Evolutionary conservation across 1,139 yeast species (phyloP).

Genomic region (Kodamaea suecica): DNA sequence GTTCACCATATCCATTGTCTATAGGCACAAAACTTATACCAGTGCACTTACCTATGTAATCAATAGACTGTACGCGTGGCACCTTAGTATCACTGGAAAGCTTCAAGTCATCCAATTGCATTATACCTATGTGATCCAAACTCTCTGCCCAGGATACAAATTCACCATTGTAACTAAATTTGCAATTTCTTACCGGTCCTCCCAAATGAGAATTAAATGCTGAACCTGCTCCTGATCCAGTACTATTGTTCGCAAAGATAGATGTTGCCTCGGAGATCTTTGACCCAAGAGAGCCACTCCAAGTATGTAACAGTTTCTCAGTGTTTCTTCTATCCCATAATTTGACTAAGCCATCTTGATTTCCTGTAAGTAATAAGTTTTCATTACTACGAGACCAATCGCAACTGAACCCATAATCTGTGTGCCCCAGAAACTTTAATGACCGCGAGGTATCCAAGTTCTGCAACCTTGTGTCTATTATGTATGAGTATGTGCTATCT

Average conservation of each 20-base stretch:
- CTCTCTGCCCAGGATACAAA: constrained; percentile 58
- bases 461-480: constrained; percentile 41
- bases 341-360: constrained; percentile 58
- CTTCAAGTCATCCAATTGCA: constrained; percentile 34
- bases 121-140: constrained; percentile 55
- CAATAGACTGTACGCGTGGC: constrained; percentile 45
- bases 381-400: constrained; percentile 53
- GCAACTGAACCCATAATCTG: constrained; percentile 58
- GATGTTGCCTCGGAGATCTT: constrained; percentile 1
- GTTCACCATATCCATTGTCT: constrained; percentile 44
- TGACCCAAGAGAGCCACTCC: constrained; percentile 39
- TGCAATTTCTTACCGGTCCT: constrained; percentile 53
- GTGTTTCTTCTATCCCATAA: constrained; percentile 49
- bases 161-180: constrained; percentile 46
- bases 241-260: constrained; percentile 1
- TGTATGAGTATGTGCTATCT: constrained; percentile 41
- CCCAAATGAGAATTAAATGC: constrained; percentile 18
- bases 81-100: constrained; percentile 16
- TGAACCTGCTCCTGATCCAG: background rate
- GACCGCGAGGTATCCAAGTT: constrained; percentile 14
- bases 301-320: constrained; percentile 25
- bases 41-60: constrained; percentile 57
- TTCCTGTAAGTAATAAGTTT: constrained; percentile 50
- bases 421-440: constrained; percentile 40
- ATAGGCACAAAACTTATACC: constrained; percentile 51